Evolutionary conservation across 768 basidiomycete species (phyloP).

Genomic region (Tricholomella constricta): DNA sequence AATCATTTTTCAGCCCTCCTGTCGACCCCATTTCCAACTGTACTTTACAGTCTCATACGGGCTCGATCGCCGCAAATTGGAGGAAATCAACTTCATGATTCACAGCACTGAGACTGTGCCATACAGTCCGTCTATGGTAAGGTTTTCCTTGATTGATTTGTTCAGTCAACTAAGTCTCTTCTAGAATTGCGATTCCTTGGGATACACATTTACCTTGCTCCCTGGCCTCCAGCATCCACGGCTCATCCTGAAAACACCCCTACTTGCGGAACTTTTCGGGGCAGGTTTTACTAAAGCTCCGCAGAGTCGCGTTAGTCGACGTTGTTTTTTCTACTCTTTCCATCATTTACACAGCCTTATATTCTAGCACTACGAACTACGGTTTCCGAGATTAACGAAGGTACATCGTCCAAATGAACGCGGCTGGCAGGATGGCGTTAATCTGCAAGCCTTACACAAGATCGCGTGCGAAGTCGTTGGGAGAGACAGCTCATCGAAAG

Average conservation of each 20-base stretch:
- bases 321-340: background rate
- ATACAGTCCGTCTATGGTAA: conserved; percentile 28
- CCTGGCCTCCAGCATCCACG: conserved; percentile 51
- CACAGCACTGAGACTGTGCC: conserved; percentile 42
- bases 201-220: conserved; percentile 58
- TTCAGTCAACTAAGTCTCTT: conserved; percentile 20
- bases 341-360: background rate
- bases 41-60: conserved; percentile 83
- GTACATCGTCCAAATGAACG: conserved; percentile 62
- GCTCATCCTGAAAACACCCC: conserved; percentile 58
- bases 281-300: conserved; percentile 81
- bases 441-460: conserved; percentile 50
- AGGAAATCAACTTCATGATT: conserved; percentile 71
- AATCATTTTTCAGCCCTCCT: conserved; percentile 33
- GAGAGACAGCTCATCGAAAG: conserved; percentile 50
- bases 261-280: conserved; percentile 75
- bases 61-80: conserved; percentile 62
- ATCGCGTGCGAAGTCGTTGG: conserved; percentile 59
- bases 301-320: conserved; percentile 46
- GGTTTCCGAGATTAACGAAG: conserved; percentile 82
- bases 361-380: conserved; percentile 74
- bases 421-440: conserved; percentile 58
- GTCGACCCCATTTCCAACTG: conserved; percentile 64
- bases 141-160: conserved; percentile 9
- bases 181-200: conserved; percentile 28